Evolutionary conservation across 331 rosid species (phyloP), one percentile per base, ranked within the genome.

Genomic region (Arachis monticola): DNA sequence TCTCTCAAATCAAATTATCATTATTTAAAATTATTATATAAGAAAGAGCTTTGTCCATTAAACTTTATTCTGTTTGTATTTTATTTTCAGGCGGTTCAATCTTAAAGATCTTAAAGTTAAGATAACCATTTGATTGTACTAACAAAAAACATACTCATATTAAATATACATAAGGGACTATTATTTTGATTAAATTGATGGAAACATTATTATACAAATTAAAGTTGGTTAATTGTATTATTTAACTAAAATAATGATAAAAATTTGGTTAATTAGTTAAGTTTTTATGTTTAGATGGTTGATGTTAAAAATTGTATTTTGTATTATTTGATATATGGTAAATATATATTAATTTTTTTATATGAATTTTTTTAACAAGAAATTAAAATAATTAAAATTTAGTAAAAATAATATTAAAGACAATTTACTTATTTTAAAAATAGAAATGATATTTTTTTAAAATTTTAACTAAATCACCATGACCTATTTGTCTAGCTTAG

Each of bases 231-330:
- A 64, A 75, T 55, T 41, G 60, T 14, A 42, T 13, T 53, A 32
- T 60, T 47, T 10, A 35, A 38, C 52, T 60, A 50, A 62, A 59
- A 30, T n/a, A 7, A 31, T 12, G 10, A 22, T 2, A 64, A 22
- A 75, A 13, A 1, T 30, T 56, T 56, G 42, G 32, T 73, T 3
- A 13, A 10, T 56, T 56, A 42, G 32, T 73, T 3, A 10, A 10
- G 11, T 72, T 58, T 64, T 72, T 56, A 3, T 13, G 46, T 72
- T 69, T 59, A 72, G 42, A 65, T 48, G 74, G 57, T 41, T 66
- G 51, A 56, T 66, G 65, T 27, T 67, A n/a, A 69, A 58, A 59
- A 8, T 12, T 57, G 48, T 10, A 48, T 46, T 3, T 27, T 0
- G 1, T 35, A 22, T 14, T 35, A 22, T 14, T 73, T 7, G 57